Evolutionary conservation across 2,329 filamentous ascomycete species (phyloP).

Genomic region (Apiospora malaysiana): DNA sequence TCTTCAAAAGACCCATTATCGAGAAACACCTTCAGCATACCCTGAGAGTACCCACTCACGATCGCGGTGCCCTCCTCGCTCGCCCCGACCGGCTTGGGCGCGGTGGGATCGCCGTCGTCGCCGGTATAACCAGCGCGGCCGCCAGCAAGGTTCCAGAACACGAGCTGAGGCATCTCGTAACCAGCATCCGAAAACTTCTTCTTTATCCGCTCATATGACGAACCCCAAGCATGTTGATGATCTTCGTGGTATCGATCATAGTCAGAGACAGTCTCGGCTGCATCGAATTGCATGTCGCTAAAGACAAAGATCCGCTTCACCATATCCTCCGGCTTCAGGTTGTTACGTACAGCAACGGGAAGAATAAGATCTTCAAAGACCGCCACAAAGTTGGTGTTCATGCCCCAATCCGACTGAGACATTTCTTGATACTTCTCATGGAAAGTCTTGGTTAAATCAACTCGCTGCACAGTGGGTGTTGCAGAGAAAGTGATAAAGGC

Average conservation of each 20-base stretch:
- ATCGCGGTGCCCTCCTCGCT: constrained; percentile 52
- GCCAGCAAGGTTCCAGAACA: constrained; percentile 64
- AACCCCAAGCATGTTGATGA: constrained; percentile 41
- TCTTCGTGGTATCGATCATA: neutral
- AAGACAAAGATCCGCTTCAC: constrained; percentile 67
- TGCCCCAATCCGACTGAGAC: constrained; percentile 33
- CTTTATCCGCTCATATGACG: constrained; percentile 57
- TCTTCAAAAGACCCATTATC: constrained; percentile 55
- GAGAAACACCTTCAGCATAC: constrained; percentile 62
- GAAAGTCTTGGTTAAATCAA: constrained; percentile 47
- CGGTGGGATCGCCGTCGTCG: constrained; percentile 35
- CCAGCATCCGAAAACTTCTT: constrained; percentile 51
- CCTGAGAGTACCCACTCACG: constrained; percentile 63
- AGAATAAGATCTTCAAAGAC: constrained; percentile 62
- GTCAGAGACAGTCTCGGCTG: constrained; percentile 30
- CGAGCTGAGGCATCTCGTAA: constrained; percentile 63
- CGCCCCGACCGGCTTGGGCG: constrained; percentile 56
- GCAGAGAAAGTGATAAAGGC: constrained; percentile 60
- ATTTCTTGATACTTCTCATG: constrained; percentile 48
- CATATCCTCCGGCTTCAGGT: constrained; percentile 62
- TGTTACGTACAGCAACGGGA: constrained; percentile 56
- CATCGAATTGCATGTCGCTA: constrained; percentile 65
- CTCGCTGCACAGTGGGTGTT: constrained; percentile 45
- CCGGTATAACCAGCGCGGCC: constrained; percentile 35
- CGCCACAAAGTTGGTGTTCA: constrained; percentile 57